phyloP scores from a whole-genome alignment of 2,329 filamentous ascomycete genomes.

The Clonostachys byssicola region DNA sequence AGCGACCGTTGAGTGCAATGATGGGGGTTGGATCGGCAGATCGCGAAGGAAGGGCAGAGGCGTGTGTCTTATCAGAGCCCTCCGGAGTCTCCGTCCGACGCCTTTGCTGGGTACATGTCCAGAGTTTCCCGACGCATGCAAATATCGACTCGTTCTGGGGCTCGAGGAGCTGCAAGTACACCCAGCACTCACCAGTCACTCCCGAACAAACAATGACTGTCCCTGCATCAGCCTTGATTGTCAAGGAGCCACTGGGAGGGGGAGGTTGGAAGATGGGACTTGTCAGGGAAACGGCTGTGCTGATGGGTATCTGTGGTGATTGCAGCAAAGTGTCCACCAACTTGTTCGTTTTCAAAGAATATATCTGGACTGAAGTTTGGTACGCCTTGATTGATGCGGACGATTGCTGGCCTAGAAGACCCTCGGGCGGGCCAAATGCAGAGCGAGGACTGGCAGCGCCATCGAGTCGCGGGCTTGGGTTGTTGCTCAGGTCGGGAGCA shows the following conservation, averaged over 20 bases:
- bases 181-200: slow-evolving; percentile 79
- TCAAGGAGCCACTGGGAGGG: slow-evolving; percentile 66
- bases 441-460: slow-evolving; percentile 34
- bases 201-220: slow-evolving; percentile 76
- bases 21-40: slow-evolving; percentile 56
- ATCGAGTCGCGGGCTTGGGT: slow-evolving; percentile 22
- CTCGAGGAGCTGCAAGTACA: slow-evolving; percentile 54
- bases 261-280: slow-evolving; percentile 66
- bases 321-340: slow-evolving; percentile 71
- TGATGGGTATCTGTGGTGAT: slow-evolving; percentile 58
- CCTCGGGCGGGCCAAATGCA: slow-evolving; percentile 35
- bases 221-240: slow-evolving; percentile 67
- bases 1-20: slow-evolving; percentile 65
- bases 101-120: slow-evolving; percentile 76
- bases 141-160: slow-evolving; percentile 40
- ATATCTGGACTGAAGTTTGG: slow-evolving; percentile 85
- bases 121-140: slow-evolving; percentile 80
- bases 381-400: slow-evolving; percentile 38
- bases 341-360: slow-evolving; percentile 74
- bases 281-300: slow-evolving; percentile 46
- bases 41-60: slow-evolving; percentile 28
- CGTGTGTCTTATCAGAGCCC: slow-evolving; percentile 35
- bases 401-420: neutral
- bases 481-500: slow-evolving; percentile 27
- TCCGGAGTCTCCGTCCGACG: slow-evolving; percentile 41